Base-by-base conservation (phyloP, 225 moss, liverwort and hornwort species). In the Sphagnum contortum region DNA sequence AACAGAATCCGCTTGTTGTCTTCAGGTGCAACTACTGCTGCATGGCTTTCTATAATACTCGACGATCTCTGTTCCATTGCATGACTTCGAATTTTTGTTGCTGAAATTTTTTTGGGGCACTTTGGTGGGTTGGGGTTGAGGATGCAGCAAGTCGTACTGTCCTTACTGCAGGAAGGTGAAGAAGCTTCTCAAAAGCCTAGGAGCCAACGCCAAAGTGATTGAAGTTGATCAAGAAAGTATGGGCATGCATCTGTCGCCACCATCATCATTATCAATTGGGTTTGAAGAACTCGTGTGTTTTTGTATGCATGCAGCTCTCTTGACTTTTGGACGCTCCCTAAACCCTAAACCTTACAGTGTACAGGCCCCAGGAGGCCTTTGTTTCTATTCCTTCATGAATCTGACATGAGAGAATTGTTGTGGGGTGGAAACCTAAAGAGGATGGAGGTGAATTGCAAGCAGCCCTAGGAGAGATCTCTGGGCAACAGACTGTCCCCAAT, bases 401-500 rank as follows among this genome's bases (percentile, higher is more conserved):
- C 29, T 29, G 29, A 29, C 29, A 29, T 29, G 29, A 29, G 29
- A 29, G 29, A 29, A 29, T 29, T 29, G 29, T 29, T 29, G 0
- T 29, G 29, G 29, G 29, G 29, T 29, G 29, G 29, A 29, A 29
- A 29, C 29, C 29, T 29, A 29, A 29, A 94, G 93, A 65, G n/a
- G 90, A 94, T 73, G 93, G 93, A 64, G 75, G 55, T 66, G 80
- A 76, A 66, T 64, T 90, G 12, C 88, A 88, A 60, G 70, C 83
- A 67, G 90, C 93, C 3, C 79, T 94, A n/a, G 68, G 45, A 1
- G 77, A 77, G 60, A 80, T 88, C 67, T 80, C 93, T 5, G 86
- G 90, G 12, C 90, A 88, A 68, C 77, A 82, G 47, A 88, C 84
- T 55, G 93, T 94, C 14, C 90, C 93, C 0, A 94, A 77, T 69